Base-by-base conservation (phyloP, 495 filamentous ascomycete species). In the Aspergillus bertholletiae region DNA sequence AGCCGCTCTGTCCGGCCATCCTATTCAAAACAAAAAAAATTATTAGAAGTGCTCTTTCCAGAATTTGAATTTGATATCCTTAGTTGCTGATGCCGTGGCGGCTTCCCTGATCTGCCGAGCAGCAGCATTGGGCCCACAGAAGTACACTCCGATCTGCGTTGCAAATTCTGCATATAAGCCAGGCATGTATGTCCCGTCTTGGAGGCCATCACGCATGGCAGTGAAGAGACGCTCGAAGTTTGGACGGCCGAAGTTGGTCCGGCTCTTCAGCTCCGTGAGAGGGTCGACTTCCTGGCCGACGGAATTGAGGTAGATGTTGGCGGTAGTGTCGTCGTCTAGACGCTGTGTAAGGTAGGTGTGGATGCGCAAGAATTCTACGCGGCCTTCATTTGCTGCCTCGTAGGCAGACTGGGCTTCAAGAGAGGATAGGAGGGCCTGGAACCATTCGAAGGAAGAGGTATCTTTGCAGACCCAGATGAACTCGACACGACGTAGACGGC, bases 401-500 rank as follows among this genome's bases (percentile, higher is more conserved):
- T 81, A 80, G 46, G 86, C 80, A 32, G 84, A 88, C 65, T 99
- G 94, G 28, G 84, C 76, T 64, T 99, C 94, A n/a, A 99, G 86
- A 0, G 88, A 92, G 5, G 87, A 89, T 11, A 98, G 83, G 4
- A 98, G 86, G 11, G 87, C 87, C 69, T 98, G 95, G 76, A 98
- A 98, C 94, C 94, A 98, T 74, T 97, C 94, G 67, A 98, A 98
- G 1, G 93, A 96, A 34, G 79, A 84, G 2, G 92, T 97, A 63
- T 98, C 93, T 68, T 88, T 95, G 80, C 95, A 97, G 51, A 97
- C 86, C 94, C 94, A 99, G 76, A 97, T 96, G 71, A 99, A 97
- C 69, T 99, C 94, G 17, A 99, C 92, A 69, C 94, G 86, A 49
- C 92, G 86, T 37, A 99, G 82, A 66, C 95, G 89, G 27, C 82